Conservation (phyloP, 768 basidiomycete genomes). For the Leccinum truebloodii region DNA sequence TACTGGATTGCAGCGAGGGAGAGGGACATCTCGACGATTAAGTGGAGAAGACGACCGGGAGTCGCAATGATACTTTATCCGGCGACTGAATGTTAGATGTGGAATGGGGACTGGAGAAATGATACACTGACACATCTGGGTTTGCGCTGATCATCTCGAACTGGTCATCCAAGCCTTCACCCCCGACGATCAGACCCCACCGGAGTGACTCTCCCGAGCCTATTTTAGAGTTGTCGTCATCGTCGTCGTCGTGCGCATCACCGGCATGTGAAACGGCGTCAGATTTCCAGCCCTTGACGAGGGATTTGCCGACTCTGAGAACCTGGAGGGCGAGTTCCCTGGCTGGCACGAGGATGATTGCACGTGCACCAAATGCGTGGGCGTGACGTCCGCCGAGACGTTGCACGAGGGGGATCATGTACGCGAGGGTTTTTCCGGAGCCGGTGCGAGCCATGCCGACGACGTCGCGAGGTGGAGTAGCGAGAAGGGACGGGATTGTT, state of each 20-base stretch:
- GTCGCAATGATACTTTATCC: constrained; percentile 87
- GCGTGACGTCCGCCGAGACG: constrained; percentile 81
- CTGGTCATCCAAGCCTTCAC: constrained; percentile 93
- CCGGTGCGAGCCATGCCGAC: constrained; percentile 99
- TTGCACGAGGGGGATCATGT: constrained; percentile 89
- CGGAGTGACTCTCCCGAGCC: constrained; percentile 60
- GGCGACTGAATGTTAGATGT: constrained; percentile 12
- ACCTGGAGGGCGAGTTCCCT: constrained; percentile 95
- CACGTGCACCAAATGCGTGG: constrained; percentile 78
- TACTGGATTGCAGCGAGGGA: constrained; percentile 87
- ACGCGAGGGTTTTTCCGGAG: constrained; percentile 96
- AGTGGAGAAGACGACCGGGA: constrained; percentile 94
- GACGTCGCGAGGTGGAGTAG: constrained; percentile 85
- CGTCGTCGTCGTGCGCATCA: constrained; percentile 54
- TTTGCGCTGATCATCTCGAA: constrained; percentile 94
- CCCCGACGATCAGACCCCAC: constrained; percentile 96
- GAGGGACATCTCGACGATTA: constrained; percentile 95
- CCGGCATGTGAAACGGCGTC: constrained; percentile 71
- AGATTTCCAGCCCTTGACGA: constrained; percentile 78
- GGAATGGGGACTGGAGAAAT: constrained; percentile 8
- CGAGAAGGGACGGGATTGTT: constrained; percentile 81
- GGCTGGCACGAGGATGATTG: constrained; percentile 86
- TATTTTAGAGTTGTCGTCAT: constrained; percentile 47
- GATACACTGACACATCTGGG: constrained; percentile 82
- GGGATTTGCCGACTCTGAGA: constrained; percentile 90